Evolutionary conservation across 352 stramenopile species (phyloP), one percentile per base, ranked within the genome.

Genomic region (Pythium plurisporium): DNA sequence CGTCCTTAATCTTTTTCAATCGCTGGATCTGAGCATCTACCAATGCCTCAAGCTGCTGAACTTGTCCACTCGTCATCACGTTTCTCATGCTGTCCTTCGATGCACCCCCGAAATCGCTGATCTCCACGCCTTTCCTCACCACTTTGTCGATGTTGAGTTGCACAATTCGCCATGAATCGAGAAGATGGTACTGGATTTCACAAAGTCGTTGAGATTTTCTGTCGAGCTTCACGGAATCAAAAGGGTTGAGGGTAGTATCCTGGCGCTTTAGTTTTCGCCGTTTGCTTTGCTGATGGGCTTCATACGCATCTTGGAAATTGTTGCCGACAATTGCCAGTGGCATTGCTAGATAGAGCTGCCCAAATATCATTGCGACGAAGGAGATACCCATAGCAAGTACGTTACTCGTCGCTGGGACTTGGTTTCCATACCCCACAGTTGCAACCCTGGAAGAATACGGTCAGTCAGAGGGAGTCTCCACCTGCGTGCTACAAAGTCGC

Each of bases 311-410:
- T 15, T 89, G 64, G 49, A 87, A 93, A 31, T 89, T 89, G 43
- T 77, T 87, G 15, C 83, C 83, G 44, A 93, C 70, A 64, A 90
- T 89, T 4, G 82, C 81, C 15, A 91, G 49, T 3, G 83, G 83
- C 81, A 91, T 89, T 6, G 80, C 72, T 25, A 93, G 76, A 48
- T 91, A 93, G n/a, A 91, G 78, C 41, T 86, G 69, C 0, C 83
- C 83, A 34, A 86, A 74, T 29, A 93, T 77, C 83, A 93, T 93
- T 9, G 71, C 79, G 20, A 84, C 48, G 40, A 70, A 79, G 4
- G 79, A 76, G 23, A 91, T 63, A 29, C 70, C 31, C 25, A 89
- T 19, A 4, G 79, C 73, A 5, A 59, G 51, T 3, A 74, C 57
- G 48, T 93, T 93, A 10, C 67, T 76, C 25, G 84, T 61, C 2